phyloP scores from a whole-genome alignment of 345 rosid genomes.

The Sonneratia caseolaris region DNA sequence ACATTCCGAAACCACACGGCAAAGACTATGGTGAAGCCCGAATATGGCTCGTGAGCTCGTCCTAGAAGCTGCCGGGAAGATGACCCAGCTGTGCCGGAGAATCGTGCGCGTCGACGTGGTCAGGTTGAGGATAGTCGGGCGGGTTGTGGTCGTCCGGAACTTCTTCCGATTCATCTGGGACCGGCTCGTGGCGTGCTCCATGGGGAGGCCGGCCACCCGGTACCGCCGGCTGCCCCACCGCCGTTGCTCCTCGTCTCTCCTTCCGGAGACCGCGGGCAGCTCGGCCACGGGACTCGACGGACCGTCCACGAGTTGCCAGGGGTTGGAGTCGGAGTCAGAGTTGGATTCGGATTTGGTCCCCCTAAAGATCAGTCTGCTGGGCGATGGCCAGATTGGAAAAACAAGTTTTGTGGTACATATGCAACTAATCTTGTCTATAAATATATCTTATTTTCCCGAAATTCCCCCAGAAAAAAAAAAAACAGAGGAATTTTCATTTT shows the following conservation, averaged over 20 bases:
- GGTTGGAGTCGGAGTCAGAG: conserved; percentile 12
- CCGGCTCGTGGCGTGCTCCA: conserved; percentile 62
- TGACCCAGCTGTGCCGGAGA: conserved; percentile 49
- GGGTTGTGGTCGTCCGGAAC: conserved; percentile 49
- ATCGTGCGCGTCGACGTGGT: conserved; percentile 32
- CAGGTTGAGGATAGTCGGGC: conserved; percentile 48
- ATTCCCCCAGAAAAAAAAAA: too few species aligned
- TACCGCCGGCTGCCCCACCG: conserved; percentile 44
- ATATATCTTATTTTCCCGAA: neutral
- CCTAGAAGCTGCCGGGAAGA: conserved; percentile 31
- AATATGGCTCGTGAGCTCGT: conserved; percentile 25
- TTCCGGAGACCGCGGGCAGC: neutral
- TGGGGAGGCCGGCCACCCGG: conserved; percentile 37
- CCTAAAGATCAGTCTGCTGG: conserved; percentile 82
- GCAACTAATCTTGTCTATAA: neutral
- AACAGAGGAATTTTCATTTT: too few species aligned
- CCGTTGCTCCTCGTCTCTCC: conserved; percentile 18
- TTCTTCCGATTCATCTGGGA: conserved; percentile 69
- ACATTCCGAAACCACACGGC: neutral
- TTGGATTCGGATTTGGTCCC: conserved; percentile 68
- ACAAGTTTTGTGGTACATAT: conserved; percentile 68
- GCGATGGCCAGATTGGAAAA: conserved; percentile 91
- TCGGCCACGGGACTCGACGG: neutral
- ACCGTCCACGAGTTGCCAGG: conserved; percentile 11
- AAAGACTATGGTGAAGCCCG: neutral